Conservation (phyloP, 2,329 filamentous ascomycete species). For the Ophiosphaerella narmari region DNA sequence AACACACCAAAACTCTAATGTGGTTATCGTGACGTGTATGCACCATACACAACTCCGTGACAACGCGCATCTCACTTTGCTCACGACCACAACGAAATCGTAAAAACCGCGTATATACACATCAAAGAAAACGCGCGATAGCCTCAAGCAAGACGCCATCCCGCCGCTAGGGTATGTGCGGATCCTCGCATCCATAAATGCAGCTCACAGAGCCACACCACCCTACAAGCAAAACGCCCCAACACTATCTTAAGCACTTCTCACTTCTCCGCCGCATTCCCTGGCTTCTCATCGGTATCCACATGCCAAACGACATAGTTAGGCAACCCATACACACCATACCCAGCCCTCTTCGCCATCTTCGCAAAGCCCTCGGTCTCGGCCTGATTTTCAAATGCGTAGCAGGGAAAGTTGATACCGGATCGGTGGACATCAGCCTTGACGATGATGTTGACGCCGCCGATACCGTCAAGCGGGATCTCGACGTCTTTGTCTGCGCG, state of each 20-base stretch:
- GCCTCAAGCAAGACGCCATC: background rate
- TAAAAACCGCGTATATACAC: too few species aligned
- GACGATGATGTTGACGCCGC: slow-evolving; percentile 95
- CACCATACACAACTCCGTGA: too few species aligned
- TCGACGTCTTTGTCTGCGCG: slow-evolving; percentile 89
- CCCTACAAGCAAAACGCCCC: background rate
- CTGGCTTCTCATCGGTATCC: slow-evolving; percentile 92
- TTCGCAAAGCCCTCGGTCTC: slow-evolving; percentile 98
- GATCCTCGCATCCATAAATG: slow-evolving; percentile 1
- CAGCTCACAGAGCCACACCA: background rate
- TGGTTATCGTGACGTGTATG: too few species aligned
- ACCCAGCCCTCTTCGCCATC: slow-evolving; percentile 96
- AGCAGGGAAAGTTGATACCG: slow-evolving; percentile 96
- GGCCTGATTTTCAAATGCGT: slow-evolving; percentile 97
- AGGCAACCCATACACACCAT: slow-evolving; percentile 86
- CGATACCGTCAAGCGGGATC: slow-evolving; percentile 91
- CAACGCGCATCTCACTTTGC: background rate
- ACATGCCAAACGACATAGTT: slow-evolving; percentile 99
- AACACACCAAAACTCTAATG: too few species aligned
- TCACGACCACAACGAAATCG: background rate
- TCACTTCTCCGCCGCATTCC: slow-evolving; percentile 58
- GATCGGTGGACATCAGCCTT: slow-evolving; percentile 97
- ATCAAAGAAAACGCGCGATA: too few species aligned
- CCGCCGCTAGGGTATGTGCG: background rate
- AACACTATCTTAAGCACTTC: background rate